A percentile compares a stretch with the other conserved stretches of the same genome.
Conservation (phyloP, 228 moss, liverwort and hornwort species). For the Sphagnum magellanicum region DNA sequence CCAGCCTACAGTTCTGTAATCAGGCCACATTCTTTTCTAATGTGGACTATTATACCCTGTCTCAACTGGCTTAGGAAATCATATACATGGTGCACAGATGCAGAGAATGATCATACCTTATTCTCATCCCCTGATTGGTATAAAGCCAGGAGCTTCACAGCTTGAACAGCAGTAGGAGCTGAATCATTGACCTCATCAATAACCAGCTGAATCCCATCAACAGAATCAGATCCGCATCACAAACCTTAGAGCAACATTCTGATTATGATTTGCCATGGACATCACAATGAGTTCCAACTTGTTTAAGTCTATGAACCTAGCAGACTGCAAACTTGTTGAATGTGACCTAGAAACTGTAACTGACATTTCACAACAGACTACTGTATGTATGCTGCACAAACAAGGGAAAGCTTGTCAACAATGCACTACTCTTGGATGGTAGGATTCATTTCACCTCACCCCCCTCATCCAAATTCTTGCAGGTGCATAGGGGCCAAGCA, state of each 20-base stretch:
- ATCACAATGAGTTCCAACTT: not conserved
- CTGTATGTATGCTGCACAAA: not conserved
- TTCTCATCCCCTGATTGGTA: constrained; percentile 68
- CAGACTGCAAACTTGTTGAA: not conserved
- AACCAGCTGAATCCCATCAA: constrained; percentile 47
- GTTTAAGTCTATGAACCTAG: not conserved
- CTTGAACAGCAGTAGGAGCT: constrained; percentile 70
- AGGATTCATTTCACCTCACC: too few relatives aligned
- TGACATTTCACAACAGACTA: not conserved
- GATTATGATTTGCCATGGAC: not conserved
- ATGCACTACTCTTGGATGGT: not conserved
- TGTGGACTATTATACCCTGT: not conserved
- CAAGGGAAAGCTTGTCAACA: not conserved
- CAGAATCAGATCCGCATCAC: not conserved
- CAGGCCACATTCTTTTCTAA: too few relatives aligned
- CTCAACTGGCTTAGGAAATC: too few relatives aligned
- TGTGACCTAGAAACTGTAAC: not conserved
- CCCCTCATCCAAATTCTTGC: too few relatives aligned
- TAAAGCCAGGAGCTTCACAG: constrained; percentile 75
- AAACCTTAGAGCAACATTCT: not conserved
- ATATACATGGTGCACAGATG: not conserved
- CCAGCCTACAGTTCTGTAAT: too few relatives aligned
- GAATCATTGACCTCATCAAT: constrained; percentile 73
- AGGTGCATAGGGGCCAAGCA: too few relatives aligned
- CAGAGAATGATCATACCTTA: constrained; percentile 34